Evolutionary conservation across 306 rosid genomes (phyloP).

Genomic region (Malus domestica): DNA sequence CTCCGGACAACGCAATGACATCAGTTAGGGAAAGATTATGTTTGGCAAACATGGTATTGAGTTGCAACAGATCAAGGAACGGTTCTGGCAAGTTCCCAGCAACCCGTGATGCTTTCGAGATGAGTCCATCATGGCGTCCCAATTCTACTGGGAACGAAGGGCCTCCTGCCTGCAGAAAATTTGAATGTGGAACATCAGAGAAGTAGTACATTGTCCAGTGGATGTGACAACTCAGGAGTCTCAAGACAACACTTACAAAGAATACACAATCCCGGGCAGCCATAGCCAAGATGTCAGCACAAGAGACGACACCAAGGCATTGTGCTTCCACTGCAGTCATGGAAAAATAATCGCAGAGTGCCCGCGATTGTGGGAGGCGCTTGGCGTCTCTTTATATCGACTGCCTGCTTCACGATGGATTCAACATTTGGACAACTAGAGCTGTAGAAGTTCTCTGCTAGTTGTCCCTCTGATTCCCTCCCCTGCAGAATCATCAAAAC

Average conservation of each 20-base stretch:
- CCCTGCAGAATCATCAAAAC: neutral
- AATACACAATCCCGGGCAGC: conserved; percentile 69
- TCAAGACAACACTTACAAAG: neutral
- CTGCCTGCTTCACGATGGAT: conserved; percentile 52
- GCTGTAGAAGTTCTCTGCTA: conserved; percentile 50
- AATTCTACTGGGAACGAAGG: conserved; percentile 61
- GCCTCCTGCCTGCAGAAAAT: conserved; percentile 52
- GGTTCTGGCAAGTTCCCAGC: conserved; percentile 54
- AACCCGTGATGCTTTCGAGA: conserved; percentile 50
- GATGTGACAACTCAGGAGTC: neutral
- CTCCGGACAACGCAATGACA: conserved; percentile 78
- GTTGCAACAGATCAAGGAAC: conserved; percentile 34
- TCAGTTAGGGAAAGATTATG: conserved; percentile 47
- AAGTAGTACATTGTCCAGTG: no score
- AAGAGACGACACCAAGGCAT: conserved; percentile 72
- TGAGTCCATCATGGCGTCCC: conserved; percentile 69
- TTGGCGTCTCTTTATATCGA: conserved; percentile 41
- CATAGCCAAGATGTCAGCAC: conserved; percentile 72
- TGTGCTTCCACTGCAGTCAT: conserved; percentile 71
- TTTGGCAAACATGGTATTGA: conserved; percentile 37
- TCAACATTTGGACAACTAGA: conserved; percentile 64
- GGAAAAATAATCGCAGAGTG: conserved; percentile 76
- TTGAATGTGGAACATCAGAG: neutral
- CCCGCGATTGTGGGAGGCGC: conserved; percentile 50
- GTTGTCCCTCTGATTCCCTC: conserved; percentile 30